Conservation (phyloP, 2,329 filamentous ascomycete species). For the Penicillium italicum region DNA sequence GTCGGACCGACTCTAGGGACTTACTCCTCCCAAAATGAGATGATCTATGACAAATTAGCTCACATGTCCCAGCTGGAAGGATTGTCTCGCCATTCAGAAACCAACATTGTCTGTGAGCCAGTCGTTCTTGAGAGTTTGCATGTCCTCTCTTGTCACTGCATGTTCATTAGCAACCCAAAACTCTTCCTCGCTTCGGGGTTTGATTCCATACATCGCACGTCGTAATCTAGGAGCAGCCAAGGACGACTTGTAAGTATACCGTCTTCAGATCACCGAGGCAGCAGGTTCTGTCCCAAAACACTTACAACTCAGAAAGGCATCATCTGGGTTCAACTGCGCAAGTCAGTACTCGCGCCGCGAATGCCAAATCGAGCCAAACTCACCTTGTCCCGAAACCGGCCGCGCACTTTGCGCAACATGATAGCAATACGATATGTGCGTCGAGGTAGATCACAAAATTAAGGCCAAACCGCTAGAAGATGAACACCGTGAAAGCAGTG, state of each 20-base stretch:
- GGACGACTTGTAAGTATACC: slow-evolving; percentile 11
- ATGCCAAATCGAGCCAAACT: slow-evolving; percentile 14
- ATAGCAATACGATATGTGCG: background rate
- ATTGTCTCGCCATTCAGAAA: slow-evolving; percentile 16
- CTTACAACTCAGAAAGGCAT: slow-evolving; percentile 69
- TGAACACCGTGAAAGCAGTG: background rate
- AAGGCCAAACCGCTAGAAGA: background rate
- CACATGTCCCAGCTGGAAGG: slow-evolving; percentile 13
- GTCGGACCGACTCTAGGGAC: slow-evolving; percentile 22
- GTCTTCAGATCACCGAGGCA: background rate
- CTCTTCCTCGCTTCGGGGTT: background rate
- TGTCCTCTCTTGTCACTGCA: slow-evolving; percentile 80
- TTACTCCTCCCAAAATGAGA: slow-evolving; percentile 97
- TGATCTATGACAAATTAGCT: slow-evolving; percentile 59
- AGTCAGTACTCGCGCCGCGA: slow-evolving; percentile 18
- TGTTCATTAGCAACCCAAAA: slow-evolving; percentile 11
- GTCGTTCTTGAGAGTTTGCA: slow-evolving; percentile 82
- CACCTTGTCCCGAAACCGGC: slow-evolving; percentile 38
- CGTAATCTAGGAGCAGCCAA: slow-evolving; percentile 51
- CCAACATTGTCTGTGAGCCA: slow-evolving; percentile 94
- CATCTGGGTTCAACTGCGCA: slow-evolving; percentile 55
- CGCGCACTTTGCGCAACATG: slow-evolving; percentile 37
- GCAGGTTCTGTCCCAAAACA: slow-evolving; percentile 19
- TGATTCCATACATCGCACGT: slow-evolving; percentile 56
- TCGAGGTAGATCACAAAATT: background rate